These are phyloP conservation scores for Taiozyma sp. DNA, from an alignment of 1,139 yeast species.

Conservation along the genomic window DNA sequence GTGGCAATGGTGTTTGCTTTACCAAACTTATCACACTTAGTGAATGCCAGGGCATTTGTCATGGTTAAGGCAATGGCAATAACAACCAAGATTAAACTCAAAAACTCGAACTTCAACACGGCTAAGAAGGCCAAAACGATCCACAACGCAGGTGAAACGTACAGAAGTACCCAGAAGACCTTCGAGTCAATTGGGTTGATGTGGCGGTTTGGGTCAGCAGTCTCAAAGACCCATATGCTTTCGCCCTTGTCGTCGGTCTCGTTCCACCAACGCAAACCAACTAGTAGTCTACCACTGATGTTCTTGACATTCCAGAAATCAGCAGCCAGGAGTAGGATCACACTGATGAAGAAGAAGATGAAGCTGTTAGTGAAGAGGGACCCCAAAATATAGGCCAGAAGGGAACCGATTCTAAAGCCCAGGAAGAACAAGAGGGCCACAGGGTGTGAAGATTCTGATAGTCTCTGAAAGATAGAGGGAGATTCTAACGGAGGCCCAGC, in stretches of 20 bases:
- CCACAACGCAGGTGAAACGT: slow-evolving; percentile 77
- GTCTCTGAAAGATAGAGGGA: slow-evolving; percentile 32
- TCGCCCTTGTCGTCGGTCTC: slow-evolving; percentile 57
- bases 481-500: slow-evolving; percentile 7
- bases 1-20: slow-evolving; percentile 51
- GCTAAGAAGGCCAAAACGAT: slow-evolving; percentile 67
- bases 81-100: slow-evolving; percentile 60
- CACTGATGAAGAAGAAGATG: slow-evolving; percentile 71
- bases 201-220: slow-evolving; percentile 74
- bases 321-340: slow-evolving; percentile 70
- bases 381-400: slow-evolving; percentile 66
- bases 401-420: slow-evolving; percentile 56
- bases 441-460: slow-evolving; percentile 75
- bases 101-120: slow-evolving; percentile 65
- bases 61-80: slow-evolving; percentile 68
- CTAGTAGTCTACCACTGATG: slow-evolving; percentile 81
- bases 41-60: slow-evolving; percentile 85
- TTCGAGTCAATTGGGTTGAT: slow-evolving; percentile 90
- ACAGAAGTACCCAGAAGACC: slow-evolving; percentile 78
- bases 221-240: slow-evolving; percentile 85
- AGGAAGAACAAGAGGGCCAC: slow-evolving; percentile 63
- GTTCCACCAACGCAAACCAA: slow-evolving; percentile 96
- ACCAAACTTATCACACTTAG: slow-evolving; percentile 85
- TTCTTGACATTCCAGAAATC: slow-evolving; percentile 96
- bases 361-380: slow-evolving; percentile 58